phyloP scores from a whole-genome alignment of 345 rosid genomes.

The Pistacia integerrima region DNA sequence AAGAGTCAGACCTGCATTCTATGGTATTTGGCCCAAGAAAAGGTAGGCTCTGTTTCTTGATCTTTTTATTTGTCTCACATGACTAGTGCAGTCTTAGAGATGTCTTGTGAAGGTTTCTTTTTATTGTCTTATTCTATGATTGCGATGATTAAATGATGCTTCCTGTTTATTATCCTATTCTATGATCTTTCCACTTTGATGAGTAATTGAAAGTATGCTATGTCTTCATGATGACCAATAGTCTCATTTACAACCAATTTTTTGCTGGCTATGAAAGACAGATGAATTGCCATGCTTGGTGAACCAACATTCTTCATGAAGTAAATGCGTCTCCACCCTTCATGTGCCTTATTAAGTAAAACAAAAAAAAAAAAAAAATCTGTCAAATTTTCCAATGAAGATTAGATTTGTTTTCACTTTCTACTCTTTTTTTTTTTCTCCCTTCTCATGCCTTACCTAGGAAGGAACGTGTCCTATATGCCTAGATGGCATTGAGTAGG shows the following conservation, averaged over 20 bases:
- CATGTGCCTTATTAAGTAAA: not conserved
- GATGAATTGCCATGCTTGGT: no score
- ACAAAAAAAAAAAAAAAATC: not conserved
- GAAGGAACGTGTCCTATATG: not conserved
- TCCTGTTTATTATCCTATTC: not conserved
- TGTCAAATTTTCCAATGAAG: not conserved
- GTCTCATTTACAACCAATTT: not conserved
- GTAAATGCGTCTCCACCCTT: no score
- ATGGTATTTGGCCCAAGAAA: constrained; percentile 84
- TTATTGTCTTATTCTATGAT: not conserved
- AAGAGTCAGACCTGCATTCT: constrained; percentile 94
- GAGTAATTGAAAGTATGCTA: not conserved
- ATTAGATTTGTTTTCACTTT: no score
- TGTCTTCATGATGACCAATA: not conserved
- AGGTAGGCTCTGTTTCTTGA: constrained; percentile 50
- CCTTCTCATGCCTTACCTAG: not conserved
- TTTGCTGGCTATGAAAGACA: no score
- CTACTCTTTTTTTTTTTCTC: not conserved
- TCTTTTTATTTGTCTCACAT: not conserved
- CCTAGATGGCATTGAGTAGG: not conserved
- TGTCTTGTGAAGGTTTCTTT: no score
- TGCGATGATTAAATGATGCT: no score
- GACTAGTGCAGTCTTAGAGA: not conserved
- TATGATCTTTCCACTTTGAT: not conserved
- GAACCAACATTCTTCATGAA: no score